These are phyloP conservation scores for Parastagonospora nodorum DNA, from an alignment of 2,329 filamentous ascomycete species.

Conservation along the genomic window DNA sequence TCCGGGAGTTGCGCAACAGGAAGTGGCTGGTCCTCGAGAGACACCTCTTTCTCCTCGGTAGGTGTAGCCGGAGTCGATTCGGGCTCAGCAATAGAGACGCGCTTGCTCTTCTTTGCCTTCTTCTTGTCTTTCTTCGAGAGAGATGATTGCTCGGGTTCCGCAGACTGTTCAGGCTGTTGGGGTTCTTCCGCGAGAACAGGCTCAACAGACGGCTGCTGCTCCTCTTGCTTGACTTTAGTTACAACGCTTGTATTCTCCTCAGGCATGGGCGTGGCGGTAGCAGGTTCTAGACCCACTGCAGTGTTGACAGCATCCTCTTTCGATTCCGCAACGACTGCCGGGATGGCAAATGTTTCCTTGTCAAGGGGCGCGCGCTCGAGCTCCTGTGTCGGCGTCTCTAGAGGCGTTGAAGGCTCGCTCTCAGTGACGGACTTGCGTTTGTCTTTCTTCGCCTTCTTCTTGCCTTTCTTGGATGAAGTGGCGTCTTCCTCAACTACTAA, in stretches of 20 bases:
- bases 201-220: not conserved
- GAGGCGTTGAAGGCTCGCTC: conserved; percentile 7
- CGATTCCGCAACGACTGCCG: not conserved
- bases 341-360: not conserved
- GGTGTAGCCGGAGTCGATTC: conserved; percentile 3
- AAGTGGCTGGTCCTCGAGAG: conserved; percentile 1
- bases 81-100: conserved; percentile 10
- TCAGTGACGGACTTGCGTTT: conserved; percentile 17
- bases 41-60: conserved; percentile 7
- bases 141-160: not conserved
- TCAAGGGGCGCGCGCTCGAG: conserved; percentile 2
- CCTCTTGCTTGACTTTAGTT: not conserved
- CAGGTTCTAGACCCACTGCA: conserved; percentile 1
- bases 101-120: conserved; percentile 26
- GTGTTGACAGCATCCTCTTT: not conserved
- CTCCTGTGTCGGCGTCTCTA: conserved; percentile 7
- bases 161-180: not conserved
- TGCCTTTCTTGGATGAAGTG: conserved; percentile 21
- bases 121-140: conserved; percentile 25
- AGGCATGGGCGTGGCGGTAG: not conserved
- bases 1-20: not conserved
- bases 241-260: not conserved
- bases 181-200: not conserved
- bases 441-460: conserved; percentile 28
- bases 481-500: conserved; percentile 4